These are phyloP conservation scores for Persicaria tinctoria DNA, from an alignment of 148 eudicot species.

Conservation along the genomic window DNA sequence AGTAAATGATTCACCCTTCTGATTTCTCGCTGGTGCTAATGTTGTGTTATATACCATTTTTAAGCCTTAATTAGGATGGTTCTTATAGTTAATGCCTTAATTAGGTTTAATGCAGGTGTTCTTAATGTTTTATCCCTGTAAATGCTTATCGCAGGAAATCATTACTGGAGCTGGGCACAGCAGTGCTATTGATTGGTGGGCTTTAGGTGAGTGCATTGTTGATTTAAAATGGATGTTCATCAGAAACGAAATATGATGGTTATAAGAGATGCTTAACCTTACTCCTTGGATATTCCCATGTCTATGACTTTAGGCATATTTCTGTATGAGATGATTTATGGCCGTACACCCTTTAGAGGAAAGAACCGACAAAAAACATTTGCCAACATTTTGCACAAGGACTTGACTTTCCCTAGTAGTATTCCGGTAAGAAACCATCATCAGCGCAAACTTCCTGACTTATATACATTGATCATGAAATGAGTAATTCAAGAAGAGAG, in stretches of 20 bases:
- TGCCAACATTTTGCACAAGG: conserved; percentile 83
- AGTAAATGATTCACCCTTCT: conserved; percentile 27
- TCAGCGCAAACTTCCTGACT: too few relatives aligned
- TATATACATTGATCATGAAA: too few relatives aligned
- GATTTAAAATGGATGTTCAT: conserved; percentile 3
- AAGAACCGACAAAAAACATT: conserved; percentile 93
- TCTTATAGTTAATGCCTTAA: too few relatives aligned
- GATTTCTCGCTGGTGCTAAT: background rate
- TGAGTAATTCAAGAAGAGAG: too few relatives aligned
- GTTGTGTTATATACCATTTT: background rate
- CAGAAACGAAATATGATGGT: background rate
- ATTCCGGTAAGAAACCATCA: conserved; percentile 49
- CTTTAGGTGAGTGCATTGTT: conserved; percentile 58
- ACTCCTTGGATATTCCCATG: background rate
- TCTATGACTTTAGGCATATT: conserved; percentile 45
- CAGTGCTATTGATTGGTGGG: conserved; percentile 99
- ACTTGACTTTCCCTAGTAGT: conserved; percentile 95
- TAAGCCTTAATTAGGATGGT: too few relatives aligned
- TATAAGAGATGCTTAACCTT: background rate
- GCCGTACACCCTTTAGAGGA: conserved; percentile 95
- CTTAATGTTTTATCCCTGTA: conserved; percentile 10
- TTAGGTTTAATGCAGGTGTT: too few relatives aligned
- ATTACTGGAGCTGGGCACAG: conserved; percentile 86
- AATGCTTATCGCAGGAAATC: conserved; percentile 59
- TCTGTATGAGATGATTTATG: conserved; percentile 94